Percentiles rank a stretch among this genome's conserved stretches.
phyloP scores from a whole-genome alignment of 805 yeast species.

The Candida vaughaniae region DNA sequence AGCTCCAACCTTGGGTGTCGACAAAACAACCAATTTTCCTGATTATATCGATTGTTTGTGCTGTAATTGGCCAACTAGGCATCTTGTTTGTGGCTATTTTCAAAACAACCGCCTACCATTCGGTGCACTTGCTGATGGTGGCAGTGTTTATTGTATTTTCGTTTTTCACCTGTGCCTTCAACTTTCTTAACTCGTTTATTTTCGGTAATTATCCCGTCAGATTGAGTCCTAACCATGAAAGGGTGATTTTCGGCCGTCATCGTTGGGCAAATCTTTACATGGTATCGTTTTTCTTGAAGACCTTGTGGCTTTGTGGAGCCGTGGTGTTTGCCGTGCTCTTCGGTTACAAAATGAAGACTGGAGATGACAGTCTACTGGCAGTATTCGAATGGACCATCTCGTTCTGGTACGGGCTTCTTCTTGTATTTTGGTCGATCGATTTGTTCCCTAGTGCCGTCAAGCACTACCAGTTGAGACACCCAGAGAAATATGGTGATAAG shows the following conservation, averaged over 20 bases:
- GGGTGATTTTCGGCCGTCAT: constrained; percentile 36
- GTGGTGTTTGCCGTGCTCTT: constrained; percentile 68
- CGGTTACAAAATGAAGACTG: constrained; percentile 41
- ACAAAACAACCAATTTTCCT: constrained; percentile 42
- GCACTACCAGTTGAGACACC: constrained; percentile 29
- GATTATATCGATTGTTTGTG: constrained; percentile 42
- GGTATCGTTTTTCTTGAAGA: constrained; percentile 53
- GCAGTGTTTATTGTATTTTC: constrained; percentile 67
- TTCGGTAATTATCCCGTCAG: constrained; percentile 39
- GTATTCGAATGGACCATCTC: constrained; percentile 83
- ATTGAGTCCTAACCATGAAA: constrained; percentile 38
- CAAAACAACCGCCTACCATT: constrained; percentile 56
- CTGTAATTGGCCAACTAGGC: constrained; percentile 65
- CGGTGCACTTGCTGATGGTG: constrained; percentile 69
- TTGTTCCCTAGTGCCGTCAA: constrained; percentile 59
- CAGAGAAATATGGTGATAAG: constrained; percentile 20
- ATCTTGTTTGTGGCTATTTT: constrained; percentile 72
- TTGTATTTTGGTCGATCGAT: constrained; percentile 65
- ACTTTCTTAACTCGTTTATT: constrained; percentile 36
- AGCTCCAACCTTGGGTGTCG: constrained; percentile 54
- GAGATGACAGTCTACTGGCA: constrained; percentile 50
- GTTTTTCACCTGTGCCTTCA: constrained; percentile 47
- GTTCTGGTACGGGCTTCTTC: constrained; percentile 77
- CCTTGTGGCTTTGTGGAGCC: constrained; percentile 66
- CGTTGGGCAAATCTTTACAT: constrained; percentile 42